Evolutionary conservation across 2,329 filamentous ascomycete species (phyloP).

Genomic region (Trichoderma simmonsii): DNA sequence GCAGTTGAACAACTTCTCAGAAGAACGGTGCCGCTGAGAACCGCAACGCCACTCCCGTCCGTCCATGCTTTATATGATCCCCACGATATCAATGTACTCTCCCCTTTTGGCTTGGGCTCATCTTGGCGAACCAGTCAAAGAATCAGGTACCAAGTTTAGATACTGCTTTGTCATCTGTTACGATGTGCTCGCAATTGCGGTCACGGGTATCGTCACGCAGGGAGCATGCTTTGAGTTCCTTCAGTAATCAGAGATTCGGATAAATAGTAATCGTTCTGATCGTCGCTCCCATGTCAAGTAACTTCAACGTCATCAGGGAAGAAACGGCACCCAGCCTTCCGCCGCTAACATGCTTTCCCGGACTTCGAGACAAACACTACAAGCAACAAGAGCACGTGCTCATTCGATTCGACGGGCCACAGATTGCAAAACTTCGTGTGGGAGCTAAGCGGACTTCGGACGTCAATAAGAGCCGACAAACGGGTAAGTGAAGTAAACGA

Average conservation of each 20-base stretch:
- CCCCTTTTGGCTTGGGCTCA: neutral
- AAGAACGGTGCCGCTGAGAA: neutral
- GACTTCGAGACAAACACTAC: neutral
- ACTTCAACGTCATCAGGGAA: neutral
- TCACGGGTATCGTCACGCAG: neutral
- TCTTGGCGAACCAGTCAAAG: neutral
- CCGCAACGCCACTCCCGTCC: neutral
- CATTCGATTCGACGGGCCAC: neutral
- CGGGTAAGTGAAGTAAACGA: neutral
- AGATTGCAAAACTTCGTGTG: neutral
- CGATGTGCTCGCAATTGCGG: neutral
- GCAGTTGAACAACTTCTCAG: neutral
- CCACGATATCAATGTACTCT: neutral
- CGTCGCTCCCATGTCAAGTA: neutral
- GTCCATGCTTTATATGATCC: neutral
- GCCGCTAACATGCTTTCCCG: neutral
- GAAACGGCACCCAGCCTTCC: neutral
- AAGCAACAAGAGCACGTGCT: neutral
- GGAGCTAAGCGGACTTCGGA: neutral
- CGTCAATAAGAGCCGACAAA: neutral
- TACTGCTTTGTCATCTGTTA: neutral
- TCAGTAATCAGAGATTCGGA: neutral
- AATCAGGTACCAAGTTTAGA: neutral
- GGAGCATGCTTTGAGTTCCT: neutral
- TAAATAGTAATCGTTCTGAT: neutral